phyloP scores from a whole-genome alignment of 257 asterid species.

The Ligustrum vulgare region DNA sequence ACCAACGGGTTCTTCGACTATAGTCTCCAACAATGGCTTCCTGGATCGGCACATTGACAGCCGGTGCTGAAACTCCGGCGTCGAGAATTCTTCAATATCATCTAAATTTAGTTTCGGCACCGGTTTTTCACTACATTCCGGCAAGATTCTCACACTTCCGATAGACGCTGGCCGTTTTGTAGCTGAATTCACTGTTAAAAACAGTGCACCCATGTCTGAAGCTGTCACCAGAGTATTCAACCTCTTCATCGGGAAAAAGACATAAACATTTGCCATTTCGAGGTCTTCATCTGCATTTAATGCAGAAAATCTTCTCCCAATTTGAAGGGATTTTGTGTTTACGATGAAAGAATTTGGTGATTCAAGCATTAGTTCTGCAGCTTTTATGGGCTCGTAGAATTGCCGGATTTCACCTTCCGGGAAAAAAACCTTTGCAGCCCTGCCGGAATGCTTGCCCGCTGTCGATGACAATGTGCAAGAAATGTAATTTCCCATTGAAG shows the following conservation, averaged over 20 bases:
- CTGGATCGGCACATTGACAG: conserved; percentile 66
- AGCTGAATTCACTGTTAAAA: conserved; percentile 57
- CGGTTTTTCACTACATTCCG: conserved; percentile 38
- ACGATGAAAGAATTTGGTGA: conserved; percentile 58
- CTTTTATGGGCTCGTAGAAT: conserved; percentile 35
- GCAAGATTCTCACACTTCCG: conserved; percentile 49
- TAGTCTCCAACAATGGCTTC: conserved; percentile 88
- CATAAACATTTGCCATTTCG: conserved; percentile 63
- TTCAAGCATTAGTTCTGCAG: conserved; percentile 63
- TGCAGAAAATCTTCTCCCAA: conserved; percentile 66
- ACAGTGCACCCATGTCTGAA: conserved; percentile 66
- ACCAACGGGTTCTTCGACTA: conserved; percentile 58
- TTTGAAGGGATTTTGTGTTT: conserved; percentile 53
- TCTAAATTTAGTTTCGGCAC: conserved; percentile 60
- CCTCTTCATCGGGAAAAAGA: conserved; percentile 68
- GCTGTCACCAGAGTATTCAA: conserved; percentile 58
- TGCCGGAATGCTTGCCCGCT: conserved; percentile 22
- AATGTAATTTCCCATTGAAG: conserved; percentile 46
- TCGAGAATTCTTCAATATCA: conserved; percentile 53
- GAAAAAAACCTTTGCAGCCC: conserved; percentile 44
- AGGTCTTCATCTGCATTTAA: conserved; percentile 84
- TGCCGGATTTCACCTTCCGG: conserved; percentile 56
- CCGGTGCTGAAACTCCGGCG: conserved; percentile 55
- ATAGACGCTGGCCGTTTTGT: conserved; percentile 40
- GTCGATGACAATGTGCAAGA: conserved; percentile 40